Base-by-base conservation (phyloP, 306 rosid species). In the Datisca glomerata region DNA sequence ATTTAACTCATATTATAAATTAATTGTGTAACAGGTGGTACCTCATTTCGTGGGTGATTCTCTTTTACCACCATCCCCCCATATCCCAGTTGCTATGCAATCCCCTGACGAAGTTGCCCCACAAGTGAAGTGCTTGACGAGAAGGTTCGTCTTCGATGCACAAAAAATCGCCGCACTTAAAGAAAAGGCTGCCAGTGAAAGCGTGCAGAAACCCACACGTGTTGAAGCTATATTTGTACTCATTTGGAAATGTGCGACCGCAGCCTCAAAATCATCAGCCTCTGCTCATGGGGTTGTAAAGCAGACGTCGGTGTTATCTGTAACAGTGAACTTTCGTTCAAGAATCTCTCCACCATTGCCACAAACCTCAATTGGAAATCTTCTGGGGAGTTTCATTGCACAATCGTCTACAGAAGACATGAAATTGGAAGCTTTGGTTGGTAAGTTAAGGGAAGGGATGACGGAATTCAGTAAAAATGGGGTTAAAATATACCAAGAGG, bases 201-300 rank as follows among this genome's bases (percentile, higher is more conserved):
- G 15, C 5, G 24, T 3, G 11, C 21, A 32, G 6, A 17, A 38
- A 3, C 76, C 80, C 4, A 48, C 72, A 3, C 42, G 68, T n/a
- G 21, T 60, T 8, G 76, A 70, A 55, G 68, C 55, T 4, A 60
- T 73, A 23, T 51, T 74, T 1, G 65, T 55, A 0, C 37, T 81
- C 18, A 21, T 80, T 13, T 80, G 81, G 85, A 70, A 67, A 59
- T 70, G 56, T 15, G 52, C 65, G 2, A 57, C 59, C 49, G 54
- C 12, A 14, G 68, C 60, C 0, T 47, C 68, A 12, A 60, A 32
- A 19, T 46, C 45, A 32, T 45, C 7, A 7, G 5, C 24, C 12
- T 41, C 48, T n/a, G n/a, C n/a, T n/a, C n/a, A n/a, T 18, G 57
- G 60, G 15, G 12, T 7, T 2, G n/a, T 16, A 14, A 44, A 45